Base-by-base conservation (phyloP, 441 rosid genomes). In the Pelargonium australe region DNA sequence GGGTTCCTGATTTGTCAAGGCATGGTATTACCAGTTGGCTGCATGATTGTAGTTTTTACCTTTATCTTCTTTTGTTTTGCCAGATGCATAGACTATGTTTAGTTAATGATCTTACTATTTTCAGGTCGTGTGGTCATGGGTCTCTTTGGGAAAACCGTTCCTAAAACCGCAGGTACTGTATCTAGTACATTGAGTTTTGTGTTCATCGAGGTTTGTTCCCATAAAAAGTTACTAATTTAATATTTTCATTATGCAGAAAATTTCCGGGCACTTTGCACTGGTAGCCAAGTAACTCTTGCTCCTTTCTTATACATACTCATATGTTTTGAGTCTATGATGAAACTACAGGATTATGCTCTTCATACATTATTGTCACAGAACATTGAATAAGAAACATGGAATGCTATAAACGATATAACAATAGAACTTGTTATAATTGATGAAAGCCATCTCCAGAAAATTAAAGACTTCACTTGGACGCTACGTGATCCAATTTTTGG, bases 211-310 rank as follows among this genome's bases (percentile, higher is more conserved):
- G 20, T 76, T 62, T 47, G 5, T 57, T 66, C 16, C 68, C 41
- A 53, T 43, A 19, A 19, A 65, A 63, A 55, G 25, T 76, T 69
- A 57, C 67, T 37, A 51, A 73, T 68, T 17, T 19, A 60, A 31
- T 23, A 43, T 76, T 65, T 64, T 77, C 65, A 12, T 73, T 16
- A 8, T 74, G 89, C 96, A 92, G 96, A 92, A 82, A 92, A 92
- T 76, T 92, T 90, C 65, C 96, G 96, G 78, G 92, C 96, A 28
- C 91, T 92, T 76, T 92, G 96, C 84, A 90, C 96, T 16, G 98
- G 98, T 92, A 89, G 80, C 79, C 87, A 83, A 77, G 87, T 86
- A 82, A 82, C 90, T 82, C 79, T 79, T 84, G 73, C 68, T 68
- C 73, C 72, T 72, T 67, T 69, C 53, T 68, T 37, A 63, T 70